Evolutionary conservation across 148 eudicot species (phyloP), one percentile per base, ranked within the genome.

Genomic region (Euryodendron excelsum): DNA sequence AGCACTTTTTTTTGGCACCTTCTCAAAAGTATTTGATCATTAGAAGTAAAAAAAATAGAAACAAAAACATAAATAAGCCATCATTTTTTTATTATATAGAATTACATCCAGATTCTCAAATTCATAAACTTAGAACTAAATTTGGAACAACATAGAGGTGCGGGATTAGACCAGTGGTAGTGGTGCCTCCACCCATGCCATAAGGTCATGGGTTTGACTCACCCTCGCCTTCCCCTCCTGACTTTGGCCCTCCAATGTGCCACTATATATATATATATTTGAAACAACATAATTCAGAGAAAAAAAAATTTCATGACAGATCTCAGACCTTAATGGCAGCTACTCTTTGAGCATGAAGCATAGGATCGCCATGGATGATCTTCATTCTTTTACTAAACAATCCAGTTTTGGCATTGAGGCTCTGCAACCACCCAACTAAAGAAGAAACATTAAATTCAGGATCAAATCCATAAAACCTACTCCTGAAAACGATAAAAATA

Each of bases 381-480:
- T 93, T 96, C 98, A 93, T 93, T 85, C 98, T 85, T 23, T 93
- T 93, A 80, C 93, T 96, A 79, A 96, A 96, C 76, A 96, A 60
- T 65, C 99, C 99, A 73, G 98, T 96, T 86, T 77, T 89, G 69
- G 90, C 99, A 89, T 96, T 96, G 63, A 96, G 94, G 88, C 94
- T 96, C 99, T 96, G 99, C 96, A 93, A 80, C 80, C 94, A 95
- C 82, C 87, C 93, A 89, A 91, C 98, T 93, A 96, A 89, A 89
- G 69, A 80, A 33, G 81, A 78, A 77, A 90, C 79, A 83, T 91
- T 79, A 90, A 79, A 87, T 82, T 77, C 86, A 79, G n/a, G n/a
- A 61, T 47, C 37, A 41, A 76, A 47, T 33, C 63, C 48, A 72
- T 79, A 61, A n/a, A n/a, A n/a, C n/a, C n/a, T n/a, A n/a, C n/a